A percentile compares a stretch with the other conserved stretches of the same genome.
Conservation (phyloP, 2,329 filamentous ascomycete species). For the Malbranchea zuffiana region DNA sequence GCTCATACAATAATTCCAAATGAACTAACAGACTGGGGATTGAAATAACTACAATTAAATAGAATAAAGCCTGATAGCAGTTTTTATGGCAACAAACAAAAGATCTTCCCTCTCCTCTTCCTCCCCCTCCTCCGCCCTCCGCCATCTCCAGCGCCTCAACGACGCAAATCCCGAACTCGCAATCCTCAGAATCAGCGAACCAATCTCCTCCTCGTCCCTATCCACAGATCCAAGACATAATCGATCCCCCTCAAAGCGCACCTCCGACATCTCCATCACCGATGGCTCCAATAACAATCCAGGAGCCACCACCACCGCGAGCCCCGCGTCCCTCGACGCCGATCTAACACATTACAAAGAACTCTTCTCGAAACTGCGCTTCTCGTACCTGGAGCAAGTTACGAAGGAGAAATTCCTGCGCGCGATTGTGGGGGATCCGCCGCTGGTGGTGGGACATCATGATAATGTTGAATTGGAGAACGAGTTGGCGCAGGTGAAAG, state of each 20-base stretch:
- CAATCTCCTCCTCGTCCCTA: slow-evolving; percentile 45
- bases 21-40: too few species aligned
- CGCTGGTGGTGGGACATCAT: slow-evolving; percentile 66
- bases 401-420: slow-evolving; percentile 97
- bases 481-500: slow-evolving; percentile 59
- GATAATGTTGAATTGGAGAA: slow-evolving; percentile 72
- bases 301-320: too few species aligned
- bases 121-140: slow-evolving; percentile 20
- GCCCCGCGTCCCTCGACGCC: slow-evolving; percentile 65
- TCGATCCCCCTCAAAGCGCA: slow-evolving; percentile 41
- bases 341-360: slow-evolving; percentile 88
- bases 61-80: too few species aligned
- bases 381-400: slow-evolving; percentile 95
- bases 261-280: slow-evolving; percentile 63
- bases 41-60: too few species aligned
- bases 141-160: slow-evolving; percentile 43
- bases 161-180: slow-evolving; percentile 46
- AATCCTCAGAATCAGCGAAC: slow-evolving; percentile 66
- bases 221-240: slow-evolving; percentile 15
- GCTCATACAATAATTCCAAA: too few species aligned
- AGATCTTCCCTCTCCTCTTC: too few species aligned
- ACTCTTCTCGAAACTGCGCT: slow-evolving; percentile 88
- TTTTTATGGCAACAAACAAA: too few species aligned
- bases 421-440: slow-evolving; percentile 81
- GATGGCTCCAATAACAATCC: slow-evolving; percentile 52